Conservation (phyloP, 2,329 filamentous ascomycete species). For the Byssochlamys sp. region DNA sequence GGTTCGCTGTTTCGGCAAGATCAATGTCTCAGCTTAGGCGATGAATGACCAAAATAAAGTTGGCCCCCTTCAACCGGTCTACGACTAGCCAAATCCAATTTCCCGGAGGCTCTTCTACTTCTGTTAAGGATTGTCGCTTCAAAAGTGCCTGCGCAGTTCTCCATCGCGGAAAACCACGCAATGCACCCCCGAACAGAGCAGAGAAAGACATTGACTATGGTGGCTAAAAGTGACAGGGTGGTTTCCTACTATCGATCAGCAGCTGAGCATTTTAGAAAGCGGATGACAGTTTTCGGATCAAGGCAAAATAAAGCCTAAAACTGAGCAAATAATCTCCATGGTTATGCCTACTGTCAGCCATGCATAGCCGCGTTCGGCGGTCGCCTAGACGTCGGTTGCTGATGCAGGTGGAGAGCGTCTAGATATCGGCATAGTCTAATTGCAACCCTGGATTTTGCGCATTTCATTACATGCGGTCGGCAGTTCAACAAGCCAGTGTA, state of each 20-base stretch:
- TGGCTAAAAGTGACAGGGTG: not conserved
- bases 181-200: not conserved
- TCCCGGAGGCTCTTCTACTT: not conserved
- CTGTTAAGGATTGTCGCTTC: not conserved
- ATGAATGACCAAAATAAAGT: not conserved
- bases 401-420: no score
- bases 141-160: not conserved
- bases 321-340: no score
- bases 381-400: no score
- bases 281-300: not conserved
- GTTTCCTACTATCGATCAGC: not conserved
- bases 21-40: not conserved
- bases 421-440: no score
- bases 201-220: not conserved
- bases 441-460: no score
- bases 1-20: not conserved
- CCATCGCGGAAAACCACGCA: not conserved
- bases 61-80: not conserved
- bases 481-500: no score
- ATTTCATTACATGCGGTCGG: no score
- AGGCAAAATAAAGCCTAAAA: no score
- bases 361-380: no score
- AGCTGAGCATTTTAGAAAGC: not conserved
- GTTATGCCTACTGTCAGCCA: no score
- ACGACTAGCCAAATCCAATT: not conserved